Conservation (phyloP, 805 yeast genomes). For the Wickerhamomyces subpelliculosus region DNA sequence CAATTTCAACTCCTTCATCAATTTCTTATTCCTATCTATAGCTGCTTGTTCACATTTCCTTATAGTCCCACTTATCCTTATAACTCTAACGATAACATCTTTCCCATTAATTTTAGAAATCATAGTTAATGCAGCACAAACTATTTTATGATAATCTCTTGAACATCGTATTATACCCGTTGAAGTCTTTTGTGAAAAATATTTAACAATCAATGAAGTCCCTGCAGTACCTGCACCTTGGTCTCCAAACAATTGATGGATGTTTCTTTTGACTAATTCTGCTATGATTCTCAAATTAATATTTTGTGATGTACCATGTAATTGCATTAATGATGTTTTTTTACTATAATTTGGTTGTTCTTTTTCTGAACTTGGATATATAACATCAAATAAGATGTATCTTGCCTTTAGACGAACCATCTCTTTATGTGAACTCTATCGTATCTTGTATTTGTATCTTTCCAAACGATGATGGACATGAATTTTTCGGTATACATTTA, state of each 20-base stretch:
- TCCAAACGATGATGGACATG: no score
- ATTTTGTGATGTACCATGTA: conserved; percentile 43
- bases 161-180: conserved; percentile 80
- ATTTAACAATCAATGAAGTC: conserved; percentile 57
- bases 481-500: no score
- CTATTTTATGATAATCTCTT: conserved; percentile 51
- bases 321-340: conserved; percentile 32
- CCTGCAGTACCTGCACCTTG: conserved; percentile 62
- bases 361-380: conserved; percentile 46
- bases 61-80: conserved; percentile 80
- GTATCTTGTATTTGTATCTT: no score
- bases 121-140: conserved; percentile 61
- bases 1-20: conserved; percentile 14
- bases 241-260: conserved; percentile 72
- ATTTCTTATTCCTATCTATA: conserved; percentile 37
- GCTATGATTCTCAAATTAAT: conserved; percentile 45
- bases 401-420: conserved; percentile 91
- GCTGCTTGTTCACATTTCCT: conserved; percentile 74
- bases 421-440: no score
- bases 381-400: conserved; percentile 73
- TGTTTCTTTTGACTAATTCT: conserved; percentile 44
- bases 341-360: conserved; percentile 23
- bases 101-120: conserved; percentile 43
- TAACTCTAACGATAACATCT: conserved; percentile 45
- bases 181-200: conserved; percentile 74